Evolutionary conservation across 225 moss, liverwort and hornwort genomes (phyloP).

Genomic region (Rhytidiadelphus loreus): DNA sequence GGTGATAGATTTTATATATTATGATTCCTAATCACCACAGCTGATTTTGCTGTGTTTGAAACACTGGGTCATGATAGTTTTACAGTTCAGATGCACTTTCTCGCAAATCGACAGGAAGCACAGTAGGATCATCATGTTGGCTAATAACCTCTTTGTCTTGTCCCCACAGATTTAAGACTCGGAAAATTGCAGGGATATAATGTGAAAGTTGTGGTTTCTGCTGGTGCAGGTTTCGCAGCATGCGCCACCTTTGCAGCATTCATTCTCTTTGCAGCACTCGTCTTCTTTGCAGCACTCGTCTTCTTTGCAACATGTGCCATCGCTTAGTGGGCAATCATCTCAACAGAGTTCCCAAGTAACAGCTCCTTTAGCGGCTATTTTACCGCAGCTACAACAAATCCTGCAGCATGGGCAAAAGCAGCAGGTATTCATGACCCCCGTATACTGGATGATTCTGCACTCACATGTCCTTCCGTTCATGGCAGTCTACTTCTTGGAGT

Average conservation of each 20-base stretch:
- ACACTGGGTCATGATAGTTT: not conserved
- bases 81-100: not conserved
- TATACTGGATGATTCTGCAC: not conserved
- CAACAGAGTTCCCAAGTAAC: constrained; percentile 18
- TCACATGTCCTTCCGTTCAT: not conserved
- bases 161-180: not conserved
- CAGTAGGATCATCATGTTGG: not conserved
- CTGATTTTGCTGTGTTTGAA: not conserved
- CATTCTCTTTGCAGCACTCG: constrained; percentile 24
- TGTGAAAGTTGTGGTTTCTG: not conserved
- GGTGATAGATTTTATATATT: not conserved
- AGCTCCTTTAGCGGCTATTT: constrained; percentile 25
- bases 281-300: constrained; percentile 19
- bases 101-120: not conserved
- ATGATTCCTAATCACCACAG: not conserved
- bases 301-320: constrained; percentile 25
- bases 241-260: constrained; percentile 7
- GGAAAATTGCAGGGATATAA: not conserved
- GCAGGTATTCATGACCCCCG: constrained; percentile 17
- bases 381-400: constrained; percentile 45
- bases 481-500: not conserved
- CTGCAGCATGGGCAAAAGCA: constrained; percentile 41
- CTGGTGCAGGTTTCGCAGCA: constrained; percentile 28
- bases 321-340: constrained; percentile 18
- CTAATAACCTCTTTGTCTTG: not conserved